Evolutionary conservation across 306 rosid species (phyloP), one percentile per base, ranked within the genome.

Genomic region (Sindora glabra): DNA sequence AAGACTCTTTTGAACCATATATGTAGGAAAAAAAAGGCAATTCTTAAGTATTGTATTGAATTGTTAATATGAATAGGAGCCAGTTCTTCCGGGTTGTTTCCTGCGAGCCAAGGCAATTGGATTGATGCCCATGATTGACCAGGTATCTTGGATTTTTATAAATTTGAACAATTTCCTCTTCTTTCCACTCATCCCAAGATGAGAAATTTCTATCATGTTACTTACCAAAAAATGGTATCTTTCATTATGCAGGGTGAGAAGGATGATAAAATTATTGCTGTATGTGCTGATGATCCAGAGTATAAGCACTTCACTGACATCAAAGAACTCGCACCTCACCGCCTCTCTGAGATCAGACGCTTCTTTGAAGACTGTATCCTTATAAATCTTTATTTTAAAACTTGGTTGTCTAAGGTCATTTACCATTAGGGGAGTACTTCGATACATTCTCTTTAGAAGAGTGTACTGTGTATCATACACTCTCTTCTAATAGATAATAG

Each of bases 291-390:
- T 68, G 99, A 94, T 89, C 99, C 99, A 0, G 99, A 89, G 67
- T 94, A 78, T 40, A 94, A 77, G 67, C 99, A 94, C 77, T 94
- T 65, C 23, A 82, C 59, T 10, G 94, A 89, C 73, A 79, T 68
- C 54, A 80, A 64, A 58, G 95, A 94, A 77, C 97, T 89, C 36
- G 68, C 94, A 17, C 97, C 99, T 57, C 99, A 94, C 62, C 99
- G 99, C 68, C 89, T 94, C 38, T 62, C 82, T 5, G 99, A 94
- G 75, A 94, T 94, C 18, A 81, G 94, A 1, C 89, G 96, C 65
- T 94, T 94, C 90, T 94, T 94, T 48, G 99, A 94, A 84, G 97
- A 94, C 68, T 94, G 95, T 86, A 92, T 79, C 89, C 94, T 83
- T 76, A 12, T 17, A 21, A 57, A 48, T 27, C 21, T 32, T 15